phyloP scores from a whole-genome alignment of 768 basidiomycete species.

The Collybiopsis luxurians region DNA sequence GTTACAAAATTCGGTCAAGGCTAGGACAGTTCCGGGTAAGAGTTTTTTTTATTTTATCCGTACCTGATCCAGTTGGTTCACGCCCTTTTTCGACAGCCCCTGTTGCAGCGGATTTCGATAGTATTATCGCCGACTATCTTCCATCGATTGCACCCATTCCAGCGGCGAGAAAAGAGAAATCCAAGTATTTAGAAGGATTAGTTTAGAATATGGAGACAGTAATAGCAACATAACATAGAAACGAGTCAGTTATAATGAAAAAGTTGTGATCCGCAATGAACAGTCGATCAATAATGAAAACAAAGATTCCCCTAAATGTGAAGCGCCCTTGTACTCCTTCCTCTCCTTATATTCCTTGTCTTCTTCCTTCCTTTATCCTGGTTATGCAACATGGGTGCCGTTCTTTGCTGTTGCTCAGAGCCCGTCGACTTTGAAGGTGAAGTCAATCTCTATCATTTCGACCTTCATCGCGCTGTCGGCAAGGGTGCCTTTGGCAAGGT shows the following conservation, averaged over 20 bases:
- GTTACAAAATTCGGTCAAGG: constrained; percentile 52
- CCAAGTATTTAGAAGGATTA: constrained; percentile 42
- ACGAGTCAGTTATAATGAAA: too few species aligned
- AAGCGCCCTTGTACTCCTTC: constrained; percentile 3
- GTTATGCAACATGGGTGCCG: constrained; percentile 9
- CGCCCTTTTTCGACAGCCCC: constrained; percentile 40
- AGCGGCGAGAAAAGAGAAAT: constrained; percentile 16
- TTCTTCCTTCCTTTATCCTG: background rate
- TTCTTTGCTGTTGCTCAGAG: constrained; percentile 46
- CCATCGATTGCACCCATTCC: constrained; percentile 29
- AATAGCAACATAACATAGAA: too few species aligned
- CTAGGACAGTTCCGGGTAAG: constrained; percentile 45
- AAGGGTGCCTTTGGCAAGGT: constrained; percentile 99
- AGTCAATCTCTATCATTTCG: constrained; percentile 93
- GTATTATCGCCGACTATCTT: constrained; percentile 72
- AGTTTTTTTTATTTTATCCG: background rate
- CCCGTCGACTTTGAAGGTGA: constrained; percentile 85
- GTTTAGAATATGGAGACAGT: background rate
- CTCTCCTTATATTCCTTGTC: background rate
- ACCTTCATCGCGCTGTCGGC: constrained; percentile 91
- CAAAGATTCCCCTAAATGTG: background rate
- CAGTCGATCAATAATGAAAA: background rate
- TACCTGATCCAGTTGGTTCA: constrained; percentile 10
- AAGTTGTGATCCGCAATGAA: background rate
- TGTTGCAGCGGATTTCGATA: constrained; percentile 60